Evolutionary conservation across 2,329 filamentous ascomycete species (phyloP), one percentile per base, ranked within the genome.

Genomic region (Triangularia setosa): DNA sequence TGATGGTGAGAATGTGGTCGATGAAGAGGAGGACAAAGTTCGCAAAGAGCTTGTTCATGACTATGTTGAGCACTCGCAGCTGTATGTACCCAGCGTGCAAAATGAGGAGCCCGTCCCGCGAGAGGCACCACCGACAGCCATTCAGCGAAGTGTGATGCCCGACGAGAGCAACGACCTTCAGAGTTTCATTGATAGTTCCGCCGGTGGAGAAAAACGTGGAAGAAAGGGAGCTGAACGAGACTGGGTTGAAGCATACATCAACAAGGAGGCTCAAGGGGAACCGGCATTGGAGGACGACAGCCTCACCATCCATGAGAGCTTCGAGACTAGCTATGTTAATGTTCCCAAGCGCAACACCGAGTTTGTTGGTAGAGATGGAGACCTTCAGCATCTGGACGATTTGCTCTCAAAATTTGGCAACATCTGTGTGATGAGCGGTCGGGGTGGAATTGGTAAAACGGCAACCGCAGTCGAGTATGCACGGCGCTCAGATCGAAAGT

Each of bases 391-490:
- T 0, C 35, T 69, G n/a, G 27, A 67, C 25, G 11, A 40, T 2
- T 58, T 33, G 6, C n/a, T 69, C 24, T 58, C 55, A 4, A 35
- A 12, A 12, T 14, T 55, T 27, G 67, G 67, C 5, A 48, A 53
- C 4, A 65, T 69, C 14, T 69, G 69, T 48, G 57, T 61, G 12
- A 30, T 70, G 6, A 67, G 59, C 33, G 69, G 68, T 18, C 61
- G 61, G 18, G 69, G 69, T 18, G 69, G 69, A 8, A 67, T 69
- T 28, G 69, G 69, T 11, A 70, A 70, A 59, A 69, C 69, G 12
- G 64, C 66, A 11, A 64, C 60, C 11, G 69, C 69, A 23, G 57
- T 64, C 21, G 69, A 70, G 56, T 70, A 69, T 58, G 14, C 55
- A 5, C 61, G 63, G 25, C 55, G 44, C 2, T 68, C 30, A 40